Evolutionary conservation across 78 protist genomes (phyloP).

Genomic region (Planoprotostelium fungivorum): DNA sequence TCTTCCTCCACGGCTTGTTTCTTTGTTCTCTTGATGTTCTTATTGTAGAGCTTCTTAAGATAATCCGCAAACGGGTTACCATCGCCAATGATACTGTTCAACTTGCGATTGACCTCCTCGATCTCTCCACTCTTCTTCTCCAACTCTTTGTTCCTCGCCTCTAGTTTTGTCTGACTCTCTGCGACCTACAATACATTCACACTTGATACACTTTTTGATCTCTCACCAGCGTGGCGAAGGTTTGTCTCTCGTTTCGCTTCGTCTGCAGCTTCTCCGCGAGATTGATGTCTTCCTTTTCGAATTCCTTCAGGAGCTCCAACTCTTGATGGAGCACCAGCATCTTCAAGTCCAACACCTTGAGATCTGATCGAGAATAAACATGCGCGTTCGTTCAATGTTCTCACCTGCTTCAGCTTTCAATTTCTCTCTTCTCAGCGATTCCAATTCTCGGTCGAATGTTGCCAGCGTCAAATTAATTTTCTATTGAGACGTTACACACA

Average conservation of each 20-base stretch:
- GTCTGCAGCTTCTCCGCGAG: constrained; percentile 18
- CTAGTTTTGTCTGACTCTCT: constrained; percentile 13
- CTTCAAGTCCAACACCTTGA: constrained; percentile 49
- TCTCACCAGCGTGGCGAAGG: constrained; percentile 1
- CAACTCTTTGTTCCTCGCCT: constrained; percentile 4
- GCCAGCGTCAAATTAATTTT: background rate
- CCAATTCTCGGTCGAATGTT: background rate
- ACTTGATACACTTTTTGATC: background rate
- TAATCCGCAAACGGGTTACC: background rate
- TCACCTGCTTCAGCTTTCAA: constrained; percentile 33
- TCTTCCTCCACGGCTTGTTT: background rate
- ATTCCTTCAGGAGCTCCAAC: constrained; percentile 59
- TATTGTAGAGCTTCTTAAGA: background rate
- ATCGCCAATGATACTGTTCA: background rate
- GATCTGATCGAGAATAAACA: constrained; percentile 7
- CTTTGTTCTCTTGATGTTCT: background rate
- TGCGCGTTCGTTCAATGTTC: background rate
- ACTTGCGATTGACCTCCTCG: background rate
- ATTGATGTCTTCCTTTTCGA: constrained; percentile 37
- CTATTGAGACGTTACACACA: background rate
- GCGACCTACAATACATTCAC: background rate
- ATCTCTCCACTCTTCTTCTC: background rate
- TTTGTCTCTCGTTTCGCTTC: constrained; percentile 25
- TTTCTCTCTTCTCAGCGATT: constrained; percentile 19
- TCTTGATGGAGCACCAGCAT: constrained; percentile 53